A percentile compares a stretch with the other conserved stretches of the same genome.
These are phyloP conservation scores for Sarocladium brachiariae DNA, from an alignment of 2,329 filamentous ascomycete genomes.

Conservation along the genomic window DNA sequence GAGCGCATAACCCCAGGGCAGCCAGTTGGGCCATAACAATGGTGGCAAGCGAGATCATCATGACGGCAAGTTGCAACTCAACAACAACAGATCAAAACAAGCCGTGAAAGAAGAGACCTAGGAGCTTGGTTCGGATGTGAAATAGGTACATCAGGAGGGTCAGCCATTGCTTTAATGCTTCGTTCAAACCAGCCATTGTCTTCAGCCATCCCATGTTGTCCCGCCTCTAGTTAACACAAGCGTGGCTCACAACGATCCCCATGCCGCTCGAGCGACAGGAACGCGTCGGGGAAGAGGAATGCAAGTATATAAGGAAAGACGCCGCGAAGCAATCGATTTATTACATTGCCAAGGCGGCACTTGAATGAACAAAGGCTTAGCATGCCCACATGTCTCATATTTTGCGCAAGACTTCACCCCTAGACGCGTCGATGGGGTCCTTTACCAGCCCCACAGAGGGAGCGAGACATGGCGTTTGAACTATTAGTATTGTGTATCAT, in stretches of 20 bases:
- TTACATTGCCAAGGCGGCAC: neutral
- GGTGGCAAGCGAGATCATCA: conserved; percentile 13
- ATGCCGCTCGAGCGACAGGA: neutral
- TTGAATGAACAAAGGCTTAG: conserved; percentile 3
- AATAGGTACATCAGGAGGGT: no score
- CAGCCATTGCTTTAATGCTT: neutral
- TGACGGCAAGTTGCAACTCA: conserved; percentile 1
- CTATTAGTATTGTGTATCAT: neutral
- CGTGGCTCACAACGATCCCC: neutral
- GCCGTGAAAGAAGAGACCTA: neutral
- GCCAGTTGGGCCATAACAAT: conserved; percentile 10
- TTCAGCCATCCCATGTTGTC: neutral
- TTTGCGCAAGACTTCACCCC: neutral
- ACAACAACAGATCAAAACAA: neutral
- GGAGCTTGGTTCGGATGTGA: neutral
- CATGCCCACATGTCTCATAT: conserved; percentile 2
- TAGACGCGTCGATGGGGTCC: neutral
- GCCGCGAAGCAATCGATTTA: neutral
- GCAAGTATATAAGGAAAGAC: neutral
- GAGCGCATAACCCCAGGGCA: conserved; percentile 6
- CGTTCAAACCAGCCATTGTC: neutral
- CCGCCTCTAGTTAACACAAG: neutral
- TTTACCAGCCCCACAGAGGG: neutral
- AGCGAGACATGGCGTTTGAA: neutral
- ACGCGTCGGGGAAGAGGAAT: neutral